A percentile compares a stretch with the other conserved stretches of the same genome.
These are phyloP conservation scores for Zizania palustris DNA, from an alignment of 202 grass and related monocot genomes.

Conservation along the genomic window DNA sequence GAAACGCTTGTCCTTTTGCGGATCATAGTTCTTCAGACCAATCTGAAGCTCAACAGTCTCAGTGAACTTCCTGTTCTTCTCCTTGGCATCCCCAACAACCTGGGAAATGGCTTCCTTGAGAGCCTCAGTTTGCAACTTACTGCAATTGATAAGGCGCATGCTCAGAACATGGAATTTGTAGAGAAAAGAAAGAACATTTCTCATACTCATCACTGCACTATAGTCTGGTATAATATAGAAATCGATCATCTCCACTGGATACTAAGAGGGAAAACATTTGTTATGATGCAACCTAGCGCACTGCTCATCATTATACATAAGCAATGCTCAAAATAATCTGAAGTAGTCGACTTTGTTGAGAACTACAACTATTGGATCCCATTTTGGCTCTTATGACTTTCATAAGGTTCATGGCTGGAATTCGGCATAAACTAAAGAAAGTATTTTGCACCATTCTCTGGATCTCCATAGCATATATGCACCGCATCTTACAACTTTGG, in stretches of 20 bases:
- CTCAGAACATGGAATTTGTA: neutral
- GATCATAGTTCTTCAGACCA: conserved; percentile 92
- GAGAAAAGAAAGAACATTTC: neutral
- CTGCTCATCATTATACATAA: neutral
- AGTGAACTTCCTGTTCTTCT: conserved; percentile 82
- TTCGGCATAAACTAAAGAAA: neutral
- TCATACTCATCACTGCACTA: neutral
- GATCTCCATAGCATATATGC: neutral
- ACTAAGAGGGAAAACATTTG: neutral
- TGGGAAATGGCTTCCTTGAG: conserved; percentile 70
- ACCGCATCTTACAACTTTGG: neutral
- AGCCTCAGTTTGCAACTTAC: conserved; percentile 70
- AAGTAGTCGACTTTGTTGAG: neutral
- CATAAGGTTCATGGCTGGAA: neutral
- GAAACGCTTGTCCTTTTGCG: conserved; percentile 94
- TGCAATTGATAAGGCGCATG: conserved; percentile 34
- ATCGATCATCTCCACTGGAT: neutral
- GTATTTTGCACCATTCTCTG: too few relatives aligned
- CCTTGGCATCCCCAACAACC: conserved; percentile 53
- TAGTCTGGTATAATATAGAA: neutral
- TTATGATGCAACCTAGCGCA: neutral
- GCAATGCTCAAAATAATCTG: neutral
- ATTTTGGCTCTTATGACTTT: neutral
- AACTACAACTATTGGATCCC: neutral
- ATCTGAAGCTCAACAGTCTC: conserved; percentile 92